Evolutionary conservation across 305 asterid genomes (phyloP), one percentile per base, ranked within the genome.

Genomic region (Galium porrigens): DNA sequence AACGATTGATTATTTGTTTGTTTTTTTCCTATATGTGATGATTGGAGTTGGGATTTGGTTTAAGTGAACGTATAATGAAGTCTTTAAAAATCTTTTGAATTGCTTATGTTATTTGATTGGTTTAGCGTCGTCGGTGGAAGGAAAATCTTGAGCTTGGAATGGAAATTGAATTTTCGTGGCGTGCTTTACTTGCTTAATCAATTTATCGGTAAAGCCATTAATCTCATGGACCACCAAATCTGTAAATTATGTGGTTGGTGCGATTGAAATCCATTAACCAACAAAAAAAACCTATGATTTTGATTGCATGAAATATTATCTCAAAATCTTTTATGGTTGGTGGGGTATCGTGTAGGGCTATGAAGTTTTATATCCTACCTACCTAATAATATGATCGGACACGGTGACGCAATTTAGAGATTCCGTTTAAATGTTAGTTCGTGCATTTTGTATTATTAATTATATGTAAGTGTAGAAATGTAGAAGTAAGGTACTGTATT

Each of bases 161-260:
- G 3, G 48, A 15, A 46, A 46, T 46, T 14, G 2, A 46, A 46
- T 46, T 14, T 14, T 14, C 3, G 52, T 46, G 18, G 52, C 6
- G 9, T 17, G 10, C 29, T 51, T 51, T 17, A 11, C 1, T 44
- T 3, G 52, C 18, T 44, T 14, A 44, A 44, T 44, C 52, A 44
- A 44, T 44, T 44, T 4, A 14, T 14, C 0, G 52, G 52, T 15
- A 46, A 46, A 46, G 52, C 52, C 52, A 46, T 20, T 51, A 14
- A 51, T n/a, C 6, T 60, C 25, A n/a, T 25, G 72, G 77, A 66
- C 61, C 59, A 73, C 73, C 44, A 64, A 55, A 64, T 73, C 77
- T 63, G 9, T 49, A 10, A 18, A 8, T 20, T 63, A 5, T 64
- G 27, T 59, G 67, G 22, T 63, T 36, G 77, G 70, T 68, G 44